Base-by-base conservation (phyloP, 768 basidiomycete species). In the Hortiboletus flavorubellus region DNA sequence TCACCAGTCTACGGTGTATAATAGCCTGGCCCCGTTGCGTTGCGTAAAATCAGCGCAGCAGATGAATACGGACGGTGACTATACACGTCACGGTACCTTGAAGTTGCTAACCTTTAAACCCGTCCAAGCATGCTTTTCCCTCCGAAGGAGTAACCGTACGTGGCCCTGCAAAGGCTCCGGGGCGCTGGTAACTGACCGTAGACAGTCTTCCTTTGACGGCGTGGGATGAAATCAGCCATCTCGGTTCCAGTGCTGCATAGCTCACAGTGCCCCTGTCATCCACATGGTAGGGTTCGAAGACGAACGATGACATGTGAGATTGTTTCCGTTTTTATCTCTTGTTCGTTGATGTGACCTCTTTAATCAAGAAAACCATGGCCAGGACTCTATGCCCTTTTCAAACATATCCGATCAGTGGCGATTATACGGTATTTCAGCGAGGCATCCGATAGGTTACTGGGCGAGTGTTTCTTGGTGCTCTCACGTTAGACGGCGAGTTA, bases 281-380 rank as follows among this genome's bases (percentile, higher is more conserved):
- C 46, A 44, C 56, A 49, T 38, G 56, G 30, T 26, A 26, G 26
- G 26, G 26, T 26, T 26, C 26, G 18, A 39, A 53, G 33, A 26
- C 51, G 30, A 37, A 53, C 8, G 26, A 30, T 34, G 43, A 23
- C 37, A 26, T 35, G 47, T 51, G 56, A 34, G 42, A 45, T 21
- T n/a, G 21, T 34, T 58, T 59, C 56, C 26, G 4, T 38, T 56
- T 48, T 43, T 35, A 21, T 26, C 15, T 43, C 16, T 48, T 39
- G n/a, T 26, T 26, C 30, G 23, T 18, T 40, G 31, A 33, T 31
- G 14, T 47, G 30, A 38, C 14, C 3, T 12, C 8, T 26, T 26
- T 38, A 3, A 35, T 23, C 16, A 30, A 49, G 7, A n/a, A 33
- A 31, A 39, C 8, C 2, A 18, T 29, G 18, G 18, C 29, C 16